Evolutionary conservation across 148 eudicot genomes (phyloP).

Genomic region (Vaccinium macrocarpon): DNA sequence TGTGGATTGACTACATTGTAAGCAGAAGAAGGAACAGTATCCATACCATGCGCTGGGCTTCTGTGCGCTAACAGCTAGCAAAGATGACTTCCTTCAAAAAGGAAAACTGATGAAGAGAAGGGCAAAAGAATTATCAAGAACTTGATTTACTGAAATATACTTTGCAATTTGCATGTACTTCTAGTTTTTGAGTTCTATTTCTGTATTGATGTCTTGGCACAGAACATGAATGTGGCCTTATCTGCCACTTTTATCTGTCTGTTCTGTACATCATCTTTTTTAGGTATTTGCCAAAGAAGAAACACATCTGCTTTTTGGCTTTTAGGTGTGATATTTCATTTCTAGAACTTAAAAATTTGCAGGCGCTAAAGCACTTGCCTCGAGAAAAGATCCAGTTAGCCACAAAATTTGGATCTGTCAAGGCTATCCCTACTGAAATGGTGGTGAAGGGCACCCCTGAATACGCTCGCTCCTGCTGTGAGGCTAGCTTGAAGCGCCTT

Average conservation of each 20-base stretch:
- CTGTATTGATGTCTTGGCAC: not conserved
- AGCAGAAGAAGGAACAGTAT: no score
- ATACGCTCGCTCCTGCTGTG: conserved; percentile 56
- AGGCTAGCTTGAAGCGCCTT: conserved; percentile 59
- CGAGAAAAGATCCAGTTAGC: conserved; percentile 1
- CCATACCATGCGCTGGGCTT: no score
- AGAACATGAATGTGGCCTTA: not conserved
- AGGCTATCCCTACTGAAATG: conserved; percentile 9
- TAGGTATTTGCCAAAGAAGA: not conserved
- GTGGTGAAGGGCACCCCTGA: conserved; percentile 40
- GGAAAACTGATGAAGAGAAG: no score
- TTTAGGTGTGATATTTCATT: not conserved
- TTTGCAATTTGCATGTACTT: not conserved
- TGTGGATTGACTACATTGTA: no score
- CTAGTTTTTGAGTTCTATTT: not conserved
- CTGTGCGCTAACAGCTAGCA: no score
- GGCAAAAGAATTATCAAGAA: not conserved
- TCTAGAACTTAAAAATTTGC: not conserved
- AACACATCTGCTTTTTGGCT: not conserved
- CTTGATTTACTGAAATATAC: not conserved
- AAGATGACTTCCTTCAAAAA: no score
- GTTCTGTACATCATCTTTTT: not conserved
- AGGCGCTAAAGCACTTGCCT: not conserved
- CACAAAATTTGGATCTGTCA: not conserved
- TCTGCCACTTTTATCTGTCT: not conserved